Evolutionary conservation across 2,329 filamentous ascomycete genomes (phyloP), one percentile per base, ranked within the genome.

Genomic region (Xylaria sp.): DNA sequence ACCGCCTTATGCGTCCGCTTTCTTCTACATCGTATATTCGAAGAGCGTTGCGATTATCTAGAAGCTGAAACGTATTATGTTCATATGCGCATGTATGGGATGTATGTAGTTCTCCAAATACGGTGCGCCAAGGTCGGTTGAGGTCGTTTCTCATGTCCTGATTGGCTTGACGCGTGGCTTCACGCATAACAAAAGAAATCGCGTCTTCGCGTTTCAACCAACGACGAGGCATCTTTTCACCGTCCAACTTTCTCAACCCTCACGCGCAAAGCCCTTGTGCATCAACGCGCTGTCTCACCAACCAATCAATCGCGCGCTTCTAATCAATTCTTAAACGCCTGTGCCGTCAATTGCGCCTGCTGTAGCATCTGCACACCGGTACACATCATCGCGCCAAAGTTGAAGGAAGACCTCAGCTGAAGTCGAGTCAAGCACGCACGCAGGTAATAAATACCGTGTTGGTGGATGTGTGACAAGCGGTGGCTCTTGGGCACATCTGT

Each of bases 121-220:
- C 54, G 48, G 59, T 44, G 48, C 45, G 54, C 59, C 56, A 57
- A 61, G 57, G 50, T 44, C 51, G 39, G 40, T 17, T 59, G 55
- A 62, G 54, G 61, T 63, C 46, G 40, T 56, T 46, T 46, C 7
- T 9, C 8, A 21, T n/a, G 18, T 2, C 20, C 21, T 63, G 53
- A 61, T 63, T 63, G 61, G 61, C 16, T 20, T 7, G 48, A 59
- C 61, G 59, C 61, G 61, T 26, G 43, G 1, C 18, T 40, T 45
- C 34, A 18, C 38, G 50, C 58, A 56, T 47, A 60, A 62, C 59
- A 63, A 63, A 61, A 48, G 50, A 39, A 39, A 47, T 52, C 61
- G 61, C 61, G 61, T 46, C 24, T 20, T 47, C 45, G 49, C 50
- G 48, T 58, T 54, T 53, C 54, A 55, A 56, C 50, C 52, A 55